Base-by-base conservation (phyloP, 371 early-diverging fungal genomes). In the Dinochytrium kinnereticum region DNA sequence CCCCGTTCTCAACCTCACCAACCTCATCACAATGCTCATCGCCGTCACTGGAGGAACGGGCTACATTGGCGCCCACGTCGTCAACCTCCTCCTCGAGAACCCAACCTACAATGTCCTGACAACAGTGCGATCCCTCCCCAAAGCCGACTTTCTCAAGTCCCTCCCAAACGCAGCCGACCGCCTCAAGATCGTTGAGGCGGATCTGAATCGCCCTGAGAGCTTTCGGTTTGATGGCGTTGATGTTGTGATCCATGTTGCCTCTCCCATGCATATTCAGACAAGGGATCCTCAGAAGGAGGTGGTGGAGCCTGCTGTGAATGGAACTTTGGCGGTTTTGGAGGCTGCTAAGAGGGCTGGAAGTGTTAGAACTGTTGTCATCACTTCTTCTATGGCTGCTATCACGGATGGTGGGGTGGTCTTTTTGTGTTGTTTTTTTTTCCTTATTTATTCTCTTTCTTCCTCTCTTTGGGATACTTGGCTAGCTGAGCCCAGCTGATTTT, bases 311-410 rank as follows among this genome's bases (percentile, higher is more conserved):
- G 83, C 83, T 28, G 78, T 76, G 7, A 30, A 70, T 19, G 83
- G 83, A 24, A 83, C 83, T 17, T 38, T 78, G 15, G 69, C 59
- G 13, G 69, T 79, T n/a, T 70, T 81, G 30, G 39, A 70, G 51
- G n/a, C 64, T 69, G 64, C 24, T 15, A 76, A 53, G 73, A 59
- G 61, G 26, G 0, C 40, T 50, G 33, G 70, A 74, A 30, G 36
- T 37, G 72, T 79, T 0, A 59, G 53, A 17, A 75, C 69, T n/a
- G 75, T 83, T 34, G 78, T 83, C 33, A 36, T 79, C 21, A 81
- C 83, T 19, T 77, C 80, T 0, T 79, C 79, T 21, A 33, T 78
- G 50, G 81, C 74, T 19, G 76, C 81, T 37, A 79, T 81, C n/a
- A 28, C 69, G 15, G 51, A 21, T 67, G 64, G 34, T 26, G 24